Evolutionary conservation across 495 filamentous ascomycete genomes (phyloP).

Genomic region (Aspergillus olivimuriae): DNA sequence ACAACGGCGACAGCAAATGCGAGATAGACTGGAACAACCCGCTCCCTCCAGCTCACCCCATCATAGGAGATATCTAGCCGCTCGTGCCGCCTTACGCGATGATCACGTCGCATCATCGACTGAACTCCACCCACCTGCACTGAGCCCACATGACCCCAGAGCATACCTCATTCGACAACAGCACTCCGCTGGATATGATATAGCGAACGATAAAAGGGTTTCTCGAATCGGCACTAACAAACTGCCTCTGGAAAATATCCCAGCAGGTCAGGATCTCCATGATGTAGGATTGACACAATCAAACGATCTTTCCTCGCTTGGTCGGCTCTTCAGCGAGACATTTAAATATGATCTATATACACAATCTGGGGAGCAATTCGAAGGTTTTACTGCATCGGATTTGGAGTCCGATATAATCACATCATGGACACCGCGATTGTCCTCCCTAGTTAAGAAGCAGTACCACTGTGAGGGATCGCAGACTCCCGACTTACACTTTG

Average conservation of each 20-base stretch:
- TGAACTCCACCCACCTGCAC: not conserved
- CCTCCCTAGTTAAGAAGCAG: slow-evolving; percentile 9
- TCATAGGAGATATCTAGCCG: slow-evolving; percentile 31
- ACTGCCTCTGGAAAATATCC: slow-evolving; percentile 33
- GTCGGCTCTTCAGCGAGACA: slow-evolving; percentile 7
- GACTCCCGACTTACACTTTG: slow-evolving; percentile 6
- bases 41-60: slow-evolving; percentile 24
- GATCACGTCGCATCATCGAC: not conserved
- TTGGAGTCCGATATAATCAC: slow-evolving; percentile 3
- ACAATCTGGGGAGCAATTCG: slow-evolving; percentile 5
- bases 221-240: slow-evolving; percentile 21
- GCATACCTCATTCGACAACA: slow-evolving; percentile 31
- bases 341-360: slow-evolving; percentile 17
- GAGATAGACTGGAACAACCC: not conserved
- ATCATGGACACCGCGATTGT: slow-evolving; percentile 11
- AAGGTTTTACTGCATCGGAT: slow-evolving; percentile 11
- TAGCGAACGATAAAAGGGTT: slow-evolving; percentile 12
- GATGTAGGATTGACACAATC: slow-evolving; percentile 12
- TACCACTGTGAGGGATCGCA: slow-evolving; percentile 8
- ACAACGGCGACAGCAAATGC: slow-evolving; percentile 17
- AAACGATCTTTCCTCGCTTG: too few species aligned
- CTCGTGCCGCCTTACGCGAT: slow-evolving; percentile 25
- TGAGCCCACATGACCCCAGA: slow-evolving; percentile 29
- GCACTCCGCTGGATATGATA: not conserved
- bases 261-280: slow-evolving; percentile 24